A percentile compares a stretch with the other conserved stretches of the same genome.
These are phyloP conservation scores for Coccomyxa subellipsoidea DNA, from an alignment of 163 green algal genomes.

Conservation along the genomic window DNA sequence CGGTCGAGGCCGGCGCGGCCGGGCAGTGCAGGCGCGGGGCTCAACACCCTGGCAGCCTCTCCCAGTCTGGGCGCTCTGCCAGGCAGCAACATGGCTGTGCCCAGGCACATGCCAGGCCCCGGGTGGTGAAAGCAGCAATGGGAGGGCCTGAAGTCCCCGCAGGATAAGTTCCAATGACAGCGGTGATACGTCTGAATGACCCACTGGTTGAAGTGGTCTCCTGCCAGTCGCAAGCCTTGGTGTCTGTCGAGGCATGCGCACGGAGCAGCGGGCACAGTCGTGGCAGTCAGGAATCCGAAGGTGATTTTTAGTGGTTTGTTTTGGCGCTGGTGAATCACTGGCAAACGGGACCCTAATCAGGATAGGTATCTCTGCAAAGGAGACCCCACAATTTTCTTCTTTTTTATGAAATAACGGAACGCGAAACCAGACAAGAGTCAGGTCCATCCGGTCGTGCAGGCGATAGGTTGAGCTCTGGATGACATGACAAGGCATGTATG, in stretches of 20 bases:
- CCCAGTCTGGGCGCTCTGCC: not conserved
- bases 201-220: too few relatives aligned
- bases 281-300: too few relatives aligned
- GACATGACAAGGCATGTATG: not conserved
- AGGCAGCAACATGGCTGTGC: not conserved
- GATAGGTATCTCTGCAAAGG: not conserved
- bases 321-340: not conserved
- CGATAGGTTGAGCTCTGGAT: not conserved
- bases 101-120: not conserved
- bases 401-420: not conserved
- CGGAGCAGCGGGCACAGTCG: too few relatives aligned
- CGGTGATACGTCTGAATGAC: too few relatives aligned
- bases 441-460: not conserved
- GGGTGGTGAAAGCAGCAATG: not conserved
- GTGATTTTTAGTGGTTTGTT: too few relatives aligned
- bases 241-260: too few relatives aligned
- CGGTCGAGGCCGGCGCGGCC: not conserved
- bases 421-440: not conserved
- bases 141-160: not conserved
- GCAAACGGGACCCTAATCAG: not conserved
- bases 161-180: too few relatives aligned
- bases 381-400: not conserved
- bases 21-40: not conserved
- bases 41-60: not conserved
- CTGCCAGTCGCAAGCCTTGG: too few relatives aligned